Evolutionary conservation across 2,329 filamentous ascomycete genomes (phyloP), one percentile per base, ranked within the genome.

Genomic region (Acrodontium crateriforme): DNA sequence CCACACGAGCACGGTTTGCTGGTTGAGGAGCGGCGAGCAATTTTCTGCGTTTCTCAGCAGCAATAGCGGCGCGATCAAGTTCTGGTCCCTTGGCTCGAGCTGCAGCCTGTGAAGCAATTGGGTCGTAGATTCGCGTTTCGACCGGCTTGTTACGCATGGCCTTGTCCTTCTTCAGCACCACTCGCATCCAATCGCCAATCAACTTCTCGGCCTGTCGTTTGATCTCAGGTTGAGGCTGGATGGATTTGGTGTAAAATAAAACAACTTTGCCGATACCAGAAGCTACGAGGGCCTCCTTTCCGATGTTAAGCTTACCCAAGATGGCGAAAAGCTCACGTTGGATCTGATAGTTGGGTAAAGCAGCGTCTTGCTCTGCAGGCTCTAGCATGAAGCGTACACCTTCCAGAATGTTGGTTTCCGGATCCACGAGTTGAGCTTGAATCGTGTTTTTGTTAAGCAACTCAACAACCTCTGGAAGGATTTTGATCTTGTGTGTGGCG

Each of bases 361-460:
- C 87, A 32, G 87, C 89, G 50, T 95, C 87, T 33, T 46, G 40
- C 45, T 87, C 84, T 24, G 95, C 69, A 1, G 89, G 89, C 53
- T 98, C 89, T 13, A 98, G 70, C 67, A 95, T 95, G 67, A 92
- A 95, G 50, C 87, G 84, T 47, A 98, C 83, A 9, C 85, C 81
- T 56, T 92, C 83, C 20, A 98, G 63, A 37, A 98, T 78, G 59
- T 95, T 94, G 49, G 79, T 91, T 49, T 98, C 89, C 0, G 87
- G 87, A 42, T 94, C 87, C 21, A 94, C 74, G 27, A 95, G 75
- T 16, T 80, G 78, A 42, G 82, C 68, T 48, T 80, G 81, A 16
- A 87, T 72, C 29, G 80, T 83, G 55, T 87, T 92, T 46, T 84
- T 80, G 54, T 91, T 94, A 35, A 98, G 69, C 12, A 95, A 67